These are phyloP conservation scores for Chaetomium cochliodes DNA, from an alignment of 495 filamentous ascomycete genomes.

Conservation along the genomic window DNA sequence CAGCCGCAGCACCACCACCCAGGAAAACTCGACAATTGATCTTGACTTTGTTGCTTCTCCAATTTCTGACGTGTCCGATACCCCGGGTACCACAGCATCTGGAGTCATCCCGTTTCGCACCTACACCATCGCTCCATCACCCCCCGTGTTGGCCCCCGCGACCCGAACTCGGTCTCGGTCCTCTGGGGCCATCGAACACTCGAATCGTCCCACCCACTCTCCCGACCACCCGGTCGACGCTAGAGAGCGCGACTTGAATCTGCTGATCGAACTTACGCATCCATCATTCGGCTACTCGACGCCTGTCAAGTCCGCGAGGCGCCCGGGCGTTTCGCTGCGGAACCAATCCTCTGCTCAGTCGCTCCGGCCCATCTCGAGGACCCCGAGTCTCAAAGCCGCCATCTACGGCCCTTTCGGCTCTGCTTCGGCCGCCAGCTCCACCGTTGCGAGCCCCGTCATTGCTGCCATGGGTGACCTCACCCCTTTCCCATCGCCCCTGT, in stretches of 20 bases:
- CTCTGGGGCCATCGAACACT: conserved; percentile 16
- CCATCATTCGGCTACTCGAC: conserved; percentile 26
- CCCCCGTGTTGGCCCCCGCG: conserved; percentile 22
- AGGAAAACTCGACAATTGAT: conserved; percentile 27
- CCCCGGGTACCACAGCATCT: conserved; percentile 23
- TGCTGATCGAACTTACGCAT: conserved; percentile 41
- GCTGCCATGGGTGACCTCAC: conserved; percentile 87
- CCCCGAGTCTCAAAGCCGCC: conserved; percentile 48
- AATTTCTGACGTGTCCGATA: conserved; percentile 16
- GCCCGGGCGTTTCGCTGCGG: conserved; percentile 34
- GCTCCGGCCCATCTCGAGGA: conserved; percentile 46
- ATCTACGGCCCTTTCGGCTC: conserved; percentile 37
- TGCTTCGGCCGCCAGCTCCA: conserved; percentile 44
- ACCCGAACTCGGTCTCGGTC: conserved; percentile 13
- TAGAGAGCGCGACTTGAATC: conserved; percentile 30
- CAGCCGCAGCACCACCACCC: conserved; percentile 28
- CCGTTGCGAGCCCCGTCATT: conserved; percentile 60
- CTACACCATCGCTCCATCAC: conserved; percentile 39
- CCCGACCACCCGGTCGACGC: conserved; percentile 27
- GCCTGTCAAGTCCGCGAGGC: conserved; percentile 32
- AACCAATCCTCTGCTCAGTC: conserved; percentile 44
- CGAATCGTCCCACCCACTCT: conserved; percentile 20
- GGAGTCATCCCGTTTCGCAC: conserved; percentile 34
- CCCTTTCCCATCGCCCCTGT: conserved; percentile 84
- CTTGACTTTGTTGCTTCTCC: conserved; percentile 13